Evolutionary conservation across 805 yeast genomes (phyloP).

Genomic region (Brettanomyces sp.): DNA sequence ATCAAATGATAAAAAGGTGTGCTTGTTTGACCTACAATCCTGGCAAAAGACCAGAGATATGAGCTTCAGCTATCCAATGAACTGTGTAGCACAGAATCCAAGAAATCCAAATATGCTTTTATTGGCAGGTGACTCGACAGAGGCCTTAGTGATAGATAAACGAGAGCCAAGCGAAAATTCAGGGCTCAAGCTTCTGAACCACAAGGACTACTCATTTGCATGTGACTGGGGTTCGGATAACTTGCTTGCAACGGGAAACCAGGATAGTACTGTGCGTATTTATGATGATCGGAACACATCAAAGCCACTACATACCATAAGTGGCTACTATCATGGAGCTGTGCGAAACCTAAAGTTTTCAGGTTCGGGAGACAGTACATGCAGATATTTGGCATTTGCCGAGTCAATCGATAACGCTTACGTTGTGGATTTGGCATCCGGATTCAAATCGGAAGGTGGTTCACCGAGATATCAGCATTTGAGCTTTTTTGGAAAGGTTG

Average conservation of each 20-base stretch:
- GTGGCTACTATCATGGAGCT: slow-evolving; percentile 30
- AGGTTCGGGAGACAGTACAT: slow-evolving; percentile 21
- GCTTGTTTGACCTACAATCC: slow-evolving; percentile 30
- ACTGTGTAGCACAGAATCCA: slow-evolving; percentile 37
- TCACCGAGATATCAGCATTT: slow-evolving; percentile 30
- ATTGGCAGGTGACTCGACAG: slow-evolving; percentile 42
- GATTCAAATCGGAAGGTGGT: not conserved
- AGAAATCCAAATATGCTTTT: slow-evolving; percentile 28
- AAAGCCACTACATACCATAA: slow-evolving; percentile 8
- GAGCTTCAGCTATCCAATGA: slow-evolving; percentile 38
- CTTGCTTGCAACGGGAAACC: slow-evolving; percentile 46
- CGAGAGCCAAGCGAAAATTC: slow-evolving; percentile 13
- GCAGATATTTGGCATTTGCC: slow-evolving; percentile 40
- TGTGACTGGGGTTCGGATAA: slow-evolving; percentile 41
- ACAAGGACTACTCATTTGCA: slow-evolving; percentile 46
- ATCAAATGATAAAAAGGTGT: slow-evolving; percentile 38
- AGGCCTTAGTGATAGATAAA: slow-evolving; percentile 36
- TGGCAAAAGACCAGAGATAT: slow-evolving; percentile 9
- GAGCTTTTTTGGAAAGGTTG: slow-evolving; percentile 48
- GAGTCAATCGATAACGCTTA: slow-evolving; percentile 54
- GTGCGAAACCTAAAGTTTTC: slow-evolving; percentile 46
- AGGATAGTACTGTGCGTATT: slow-evolving; percentile 46
- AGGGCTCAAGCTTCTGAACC: slow-evolving; percentile 28
- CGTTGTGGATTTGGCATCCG: slow-evolving; percentile 27
- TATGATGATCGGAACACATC: slow-evolving; percentile 37